phyloP scores from a whole-genome alignment of 2,329 filamentous ascomycete genomes.

The Cadophora sp. region DNA sequence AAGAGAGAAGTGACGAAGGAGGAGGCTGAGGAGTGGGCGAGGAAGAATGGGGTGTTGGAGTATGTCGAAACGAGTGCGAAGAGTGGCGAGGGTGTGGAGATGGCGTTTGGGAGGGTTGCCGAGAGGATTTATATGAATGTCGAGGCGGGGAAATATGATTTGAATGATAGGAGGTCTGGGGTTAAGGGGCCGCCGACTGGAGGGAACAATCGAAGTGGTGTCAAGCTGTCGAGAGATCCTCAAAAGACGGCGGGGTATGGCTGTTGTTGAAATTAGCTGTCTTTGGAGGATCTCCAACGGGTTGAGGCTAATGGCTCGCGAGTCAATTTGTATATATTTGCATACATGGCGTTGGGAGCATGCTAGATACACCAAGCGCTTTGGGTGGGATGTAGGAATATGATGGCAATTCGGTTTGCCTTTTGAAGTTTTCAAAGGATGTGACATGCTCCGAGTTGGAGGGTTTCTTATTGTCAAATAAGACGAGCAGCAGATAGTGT shows the following conservation, averaged over 20 bases:
- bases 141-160: slow-evolving; percentile 86
- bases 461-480: background rate
- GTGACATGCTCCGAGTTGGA: background rate
- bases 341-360: slow-evolving; percentile 36
- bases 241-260: slow-evolving; percentile 36
- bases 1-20: slow-evolving; percentile 79
- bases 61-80: slow-evolving; percentile 98
- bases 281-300: background rate
- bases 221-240: slow-evolving; percentile 50
- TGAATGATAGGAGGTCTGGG: slow-evolving; percentile 90
- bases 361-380: slow-evolving; percentile 36
- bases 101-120: slow-evolving; percentile 90
- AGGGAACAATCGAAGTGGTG: slow-evolving; percentile 48
- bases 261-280: slow-evolving; percentile 38
- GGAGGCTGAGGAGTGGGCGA: slow-evolving; percentile 92
- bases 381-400: slow-evolving; percentile 32
- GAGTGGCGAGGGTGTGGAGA: slow-evolving; percentile 91
- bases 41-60: slow-evolving; percentile 82
- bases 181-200: slow-evolving; percentile 76
- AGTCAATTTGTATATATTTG: slow-evolving; percentile 30
- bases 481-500: background rate
- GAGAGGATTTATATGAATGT: slow-evolving; percentile 98
- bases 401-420: slow-evolving; percentile 6
- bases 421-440: slow-evolving; percentile 5
- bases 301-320: background rate